Evolutionary conservation across 1,139 yeast species (phyloP).

Genomic region (Blastobotrys elegans): DNA sequence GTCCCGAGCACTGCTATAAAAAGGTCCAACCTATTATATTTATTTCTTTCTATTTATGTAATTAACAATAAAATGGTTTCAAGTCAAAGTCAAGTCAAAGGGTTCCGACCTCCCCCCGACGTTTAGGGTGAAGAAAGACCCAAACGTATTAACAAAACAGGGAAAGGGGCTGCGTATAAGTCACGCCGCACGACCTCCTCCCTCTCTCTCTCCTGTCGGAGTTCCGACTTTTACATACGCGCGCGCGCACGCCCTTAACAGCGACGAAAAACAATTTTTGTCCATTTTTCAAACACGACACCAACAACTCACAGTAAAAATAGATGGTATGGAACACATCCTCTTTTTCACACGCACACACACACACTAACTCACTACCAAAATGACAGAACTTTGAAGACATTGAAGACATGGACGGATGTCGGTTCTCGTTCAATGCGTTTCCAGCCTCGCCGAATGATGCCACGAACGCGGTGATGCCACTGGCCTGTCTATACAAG

Average conservation of each 20-base stretch:
- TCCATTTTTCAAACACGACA: not conserved
- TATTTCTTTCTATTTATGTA: too few relatives aligned
- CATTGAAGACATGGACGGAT: slow-evolving; percentile 63
- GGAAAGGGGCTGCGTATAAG: too few relatives aligned
- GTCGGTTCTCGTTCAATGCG: slow-evolving; percentile 62
- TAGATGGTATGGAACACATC: not conserved
- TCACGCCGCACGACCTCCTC: not conserved
- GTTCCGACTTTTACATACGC: too few relatives aligned
- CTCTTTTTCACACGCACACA: not conserved
- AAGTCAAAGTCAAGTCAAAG: too few relatives aligned
- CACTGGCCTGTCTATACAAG: slow-evolving; percentile 60
- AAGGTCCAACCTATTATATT: too few relatives aligned
- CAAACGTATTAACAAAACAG: too few relatives aligned
- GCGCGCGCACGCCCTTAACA: not conserved
- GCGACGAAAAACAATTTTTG: not conserved
- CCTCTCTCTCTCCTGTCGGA: too few relatives aligned
- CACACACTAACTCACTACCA: not conserved
- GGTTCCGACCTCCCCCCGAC: too few relatives aligned
- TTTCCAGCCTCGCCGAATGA: slow-evolving; percentile 59
- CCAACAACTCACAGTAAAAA: not conserved
- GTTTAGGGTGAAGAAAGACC: too few relatives aligned
- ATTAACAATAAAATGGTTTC: too few relatives aligned
- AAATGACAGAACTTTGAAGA: slow-evolving; percentile 45
- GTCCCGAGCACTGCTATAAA: too few relatives aligned
- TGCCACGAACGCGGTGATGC: slow-evolving; percentile 54